Percentiles rank a stretch among this genome's conserved stretches.
These are phyloP conservation scores for Puccinia horiana DNA, from an alignment of 1,284 basidiomycete species.

Conservation along the genomic window DNA sequence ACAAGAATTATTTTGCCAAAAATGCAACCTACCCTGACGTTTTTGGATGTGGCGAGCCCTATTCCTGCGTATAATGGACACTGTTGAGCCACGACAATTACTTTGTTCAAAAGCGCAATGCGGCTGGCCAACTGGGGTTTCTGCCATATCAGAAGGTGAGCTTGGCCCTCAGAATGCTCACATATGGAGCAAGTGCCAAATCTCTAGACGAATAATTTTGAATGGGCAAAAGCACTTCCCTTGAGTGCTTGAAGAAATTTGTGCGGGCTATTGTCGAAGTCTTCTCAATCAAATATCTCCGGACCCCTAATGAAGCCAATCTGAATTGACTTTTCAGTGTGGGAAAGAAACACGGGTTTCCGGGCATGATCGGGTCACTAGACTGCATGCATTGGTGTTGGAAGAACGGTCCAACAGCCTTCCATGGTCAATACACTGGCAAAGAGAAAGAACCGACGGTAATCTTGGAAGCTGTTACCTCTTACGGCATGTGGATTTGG, in stretches of 20 bases:
- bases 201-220: neutral
- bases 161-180: neutral
- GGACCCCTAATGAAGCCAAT: neutral
- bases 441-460: slow-evolving; percentile 26
- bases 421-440: neutral
- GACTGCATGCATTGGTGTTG: slow-evolving; percentile 32
- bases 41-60: neutral
- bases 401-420: slow-evolving; percentile 26
- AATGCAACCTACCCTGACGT: neutral
- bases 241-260: slow-evolving; percentile 1
- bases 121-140: neutral
- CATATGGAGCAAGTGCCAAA: neutral
- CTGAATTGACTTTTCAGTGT: neutral
- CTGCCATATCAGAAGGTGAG: neutral
- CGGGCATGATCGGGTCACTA: slow-evolving; percentile 24
- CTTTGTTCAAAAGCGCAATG: neutral
- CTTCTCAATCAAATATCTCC: neutral
- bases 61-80: neutral
- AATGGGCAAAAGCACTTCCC: neutral
- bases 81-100: neutral
- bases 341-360: neutral
- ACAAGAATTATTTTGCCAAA: neutral
- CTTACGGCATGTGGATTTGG: neutral
- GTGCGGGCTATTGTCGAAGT: neutral
- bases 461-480: neutral